Evolutionary conservation across 768 basidiomycete species (phyloP).

Genomic region (Clavaria fumosa): DNA sequence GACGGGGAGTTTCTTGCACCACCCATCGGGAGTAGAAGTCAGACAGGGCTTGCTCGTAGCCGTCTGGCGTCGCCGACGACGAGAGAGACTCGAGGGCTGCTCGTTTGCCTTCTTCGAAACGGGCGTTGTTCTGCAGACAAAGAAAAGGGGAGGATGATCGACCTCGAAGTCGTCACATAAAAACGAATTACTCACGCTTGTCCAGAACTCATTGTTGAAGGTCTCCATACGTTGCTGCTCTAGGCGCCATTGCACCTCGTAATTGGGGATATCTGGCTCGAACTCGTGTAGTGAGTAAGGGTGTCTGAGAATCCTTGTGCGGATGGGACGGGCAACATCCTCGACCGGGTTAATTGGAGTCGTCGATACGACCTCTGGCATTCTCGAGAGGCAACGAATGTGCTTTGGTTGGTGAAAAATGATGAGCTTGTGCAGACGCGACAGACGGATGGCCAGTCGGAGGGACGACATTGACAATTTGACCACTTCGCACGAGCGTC

Average conservation of each 20-base stretch:
- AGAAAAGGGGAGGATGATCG: neutral
- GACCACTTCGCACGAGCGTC: too few relatives aligned
- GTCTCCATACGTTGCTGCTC: conserved; percentile 58
- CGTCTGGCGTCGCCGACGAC: conserved; percentile 28
- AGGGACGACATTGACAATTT: too few relatives aligned
- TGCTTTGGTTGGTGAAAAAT: too few relatives aligned
- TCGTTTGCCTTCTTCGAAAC: conserved; percentile 60
- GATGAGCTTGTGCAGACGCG: too few relatives aligned
- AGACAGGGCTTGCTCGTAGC: conserved; percentile 53
- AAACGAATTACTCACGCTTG: conserved; percentile 40
- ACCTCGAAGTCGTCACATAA: neutral
- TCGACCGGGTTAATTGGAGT: too few relatives aligned
- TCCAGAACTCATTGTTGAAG: conserved; percentile 70
- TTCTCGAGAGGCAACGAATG: too few relatives aligned
- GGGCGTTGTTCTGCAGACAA: conserved; percentile 52
- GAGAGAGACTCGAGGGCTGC: conserved; percentile 43
- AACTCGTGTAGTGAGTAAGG: conserved; percentile 77
- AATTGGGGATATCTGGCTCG: conserved; percentile 21
- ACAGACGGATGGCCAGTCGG: too few relatives aligned
- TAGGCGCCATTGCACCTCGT: conserved; percentile 56
- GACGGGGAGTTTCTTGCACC: conserved; percentile 43
- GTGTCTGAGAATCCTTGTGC: too few relatives aligned
- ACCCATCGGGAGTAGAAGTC: conserved; percentile 64
- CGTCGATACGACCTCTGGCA: too few relatives aligned
- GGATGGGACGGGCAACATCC: too few relatives aligned